Evolutionary conservation across 345 rosid genomes (phyloP).

Genomic region (Rhodamnia argentea): DNA sequence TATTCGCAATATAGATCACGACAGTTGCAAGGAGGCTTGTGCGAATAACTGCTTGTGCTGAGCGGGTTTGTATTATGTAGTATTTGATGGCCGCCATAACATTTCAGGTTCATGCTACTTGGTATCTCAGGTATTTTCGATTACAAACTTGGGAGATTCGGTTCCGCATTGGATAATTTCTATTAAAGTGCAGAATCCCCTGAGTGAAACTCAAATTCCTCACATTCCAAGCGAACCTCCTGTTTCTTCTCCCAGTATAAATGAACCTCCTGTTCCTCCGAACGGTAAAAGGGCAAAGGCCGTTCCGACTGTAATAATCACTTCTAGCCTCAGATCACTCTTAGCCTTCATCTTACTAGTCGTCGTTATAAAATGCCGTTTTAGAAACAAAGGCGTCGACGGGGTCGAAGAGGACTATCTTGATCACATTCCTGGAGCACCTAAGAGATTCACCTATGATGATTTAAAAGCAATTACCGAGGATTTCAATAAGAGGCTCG

Average conservation of each 20-base stretch:
- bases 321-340: background rate
- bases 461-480: background rate
- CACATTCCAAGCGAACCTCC: background rate
- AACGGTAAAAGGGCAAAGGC: background rate
- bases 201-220: background rate
- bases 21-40: slow-evolving; percentile 6
- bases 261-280: background rate
- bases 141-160: background rate
- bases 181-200: background rate
- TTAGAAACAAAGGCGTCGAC: background rate
- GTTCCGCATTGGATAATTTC: background rate
- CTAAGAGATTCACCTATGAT: background rate
- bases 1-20: background rate
- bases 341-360: background rate
- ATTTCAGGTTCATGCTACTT: slow-evolving; percentile 2
- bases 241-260: background rate
- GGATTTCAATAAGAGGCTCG: background rate
- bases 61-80: slow-evolving; percentile 1
- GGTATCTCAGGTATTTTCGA: background rate
- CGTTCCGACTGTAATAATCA: background rate
- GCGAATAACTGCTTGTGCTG: slow-evolving; percentile 15
- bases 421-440: background rate
- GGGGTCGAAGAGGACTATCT: background rate
- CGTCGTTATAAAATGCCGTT: background rate
- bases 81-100: background rate